Conservation (phyloP, 805 yeast species). For the Barnettozyma botsteinii region DNA sequence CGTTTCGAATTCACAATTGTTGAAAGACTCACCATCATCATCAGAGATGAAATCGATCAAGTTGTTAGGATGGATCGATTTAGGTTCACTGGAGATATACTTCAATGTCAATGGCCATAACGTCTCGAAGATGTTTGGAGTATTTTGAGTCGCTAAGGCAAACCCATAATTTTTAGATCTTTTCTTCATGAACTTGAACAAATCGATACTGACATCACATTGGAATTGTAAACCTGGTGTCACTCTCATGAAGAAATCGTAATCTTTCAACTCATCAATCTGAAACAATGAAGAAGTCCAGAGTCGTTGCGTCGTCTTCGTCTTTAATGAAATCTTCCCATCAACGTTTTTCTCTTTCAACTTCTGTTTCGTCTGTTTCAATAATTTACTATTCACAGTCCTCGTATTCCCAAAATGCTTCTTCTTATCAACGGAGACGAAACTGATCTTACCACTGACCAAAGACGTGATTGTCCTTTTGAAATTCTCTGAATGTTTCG, state of each 20-base stretch:
- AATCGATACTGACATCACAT: slow-evolving; percentile 44
- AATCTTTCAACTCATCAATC: slow-evolving; percentile 35
- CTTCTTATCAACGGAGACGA: slow-evolving; percentile 53
- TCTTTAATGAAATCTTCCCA: slow-evolving; percentile 39
- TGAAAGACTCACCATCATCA: slow-evolving; percentile 65
- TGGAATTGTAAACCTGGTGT: slow-evolving; percentile 40
- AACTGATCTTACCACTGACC: slow-evolving; percentile 50
- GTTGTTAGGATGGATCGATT: slow-evolving; percentile 53
- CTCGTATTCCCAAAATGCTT: slow-evolving; percentile 47
- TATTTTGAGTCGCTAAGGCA: slow-evolving; percentile 59
- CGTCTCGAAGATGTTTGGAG: slow-evolving; percentile 62
- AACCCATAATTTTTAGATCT: slow-evolving; percentile 58
- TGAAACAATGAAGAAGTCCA: slow-evolving; percentile 43
- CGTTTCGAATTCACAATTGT: slow-evolving; percentile 86
- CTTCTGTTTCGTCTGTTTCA: slow-evolving; percentile 34
- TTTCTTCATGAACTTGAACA: slow-evolving; percentile 44
- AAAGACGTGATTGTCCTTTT: slow-evolving; percentile 35
- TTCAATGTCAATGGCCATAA: slow-evolving; percentile 70
- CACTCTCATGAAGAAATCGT: slow-evolving; percentile 48
- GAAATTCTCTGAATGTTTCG: slow-evolving; percentile 50
- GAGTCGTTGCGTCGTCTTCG: slow-evolving; percentile 44
- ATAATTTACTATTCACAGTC: slow-evolving; percentile 44
- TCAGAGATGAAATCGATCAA: slow-evolving; percentile 66
- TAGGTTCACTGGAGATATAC: slow-evolving; percentile 55
- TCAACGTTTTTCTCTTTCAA: slow-evolving; percentile 38